These are phyloP conservation scores for Hippophae tibetana DNA, from an alignment of 306 rosid genomes.

Conservation along the genomic window DNA sequence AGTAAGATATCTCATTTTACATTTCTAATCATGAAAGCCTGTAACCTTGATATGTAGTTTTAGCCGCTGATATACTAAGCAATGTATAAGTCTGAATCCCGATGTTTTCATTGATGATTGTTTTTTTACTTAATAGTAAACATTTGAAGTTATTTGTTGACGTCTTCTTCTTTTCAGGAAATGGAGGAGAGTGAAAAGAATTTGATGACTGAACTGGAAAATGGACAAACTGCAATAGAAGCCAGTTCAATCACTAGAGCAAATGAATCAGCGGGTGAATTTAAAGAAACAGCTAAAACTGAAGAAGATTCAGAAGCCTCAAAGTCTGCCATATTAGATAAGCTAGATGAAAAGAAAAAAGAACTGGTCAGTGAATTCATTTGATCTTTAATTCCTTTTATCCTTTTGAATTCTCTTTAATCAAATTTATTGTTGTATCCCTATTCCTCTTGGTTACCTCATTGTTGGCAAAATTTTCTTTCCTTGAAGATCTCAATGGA, in stretches of 20 bases:
- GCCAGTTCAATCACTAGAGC: conserved; percentile 21
- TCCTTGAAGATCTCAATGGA: conserved; percentile 56
- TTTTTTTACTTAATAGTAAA: neutral
- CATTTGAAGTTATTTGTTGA: conserved; percentile 3
- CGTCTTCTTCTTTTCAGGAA: conserved; percentile 37
- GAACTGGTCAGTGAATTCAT: conserved; percentile 48
- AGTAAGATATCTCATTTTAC: too few species aligned
- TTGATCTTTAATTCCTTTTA: neutral
- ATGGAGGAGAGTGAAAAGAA: conserved; percentile 54
- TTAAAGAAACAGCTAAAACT: conserved; percentile 17
- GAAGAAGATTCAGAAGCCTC: conserved; percentile 37
- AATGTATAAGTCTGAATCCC: too few species aligned
- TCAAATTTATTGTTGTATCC: neutral
- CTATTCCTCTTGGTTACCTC: neutral
- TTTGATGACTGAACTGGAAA: conserved; percentile 43
- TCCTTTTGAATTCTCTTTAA: neutral
- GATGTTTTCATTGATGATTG: too few species aligned
- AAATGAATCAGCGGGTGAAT: conserved; percentile 29
- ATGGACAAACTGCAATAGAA: conserved; percentile 25
- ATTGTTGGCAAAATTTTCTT: conserved; percentile 1
- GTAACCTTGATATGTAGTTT: too few species aligned
- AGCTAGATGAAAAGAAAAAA: conserved; percentile 65
- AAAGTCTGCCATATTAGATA: conserved; percentile 34
- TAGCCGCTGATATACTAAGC: too few species aligned
- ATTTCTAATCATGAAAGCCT: too few species aligned